Base-by-base conservation (phyloP, 2,329 filamentous ascomycete genomes). In the Fusarium setosum region DNA sequence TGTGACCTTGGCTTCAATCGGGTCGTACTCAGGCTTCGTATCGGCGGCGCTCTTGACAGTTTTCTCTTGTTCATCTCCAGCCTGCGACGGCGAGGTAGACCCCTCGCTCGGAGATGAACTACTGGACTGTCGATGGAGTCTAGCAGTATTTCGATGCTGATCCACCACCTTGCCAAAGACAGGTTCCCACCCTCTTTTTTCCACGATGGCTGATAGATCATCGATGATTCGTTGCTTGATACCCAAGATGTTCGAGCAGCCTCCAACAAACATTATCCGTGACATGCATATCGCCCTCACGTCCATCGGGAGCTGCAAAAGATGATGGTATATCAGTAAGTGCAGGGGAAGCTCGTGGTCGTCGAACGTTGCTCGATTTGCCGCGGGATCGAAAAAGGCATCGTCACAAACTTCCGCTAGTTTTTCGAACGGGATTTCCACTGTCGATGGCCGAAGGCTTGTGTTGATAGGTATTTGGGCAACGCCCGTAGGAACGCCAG, bases 331-430 rank as follows among this genome's bases (percentile, higher is more conserved):
- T 4, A 96, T 82, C 9, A 98, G 84, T 12, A 89, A 75, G 50
- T 92, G 92, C 1, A 98, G 73, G 0, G 95, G 90, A 17, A 92
- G 84, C 66, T 98, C 95, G 69, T 99, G 85, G 71, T 98, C 94
- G 73, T 99, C 96, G 63, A 94, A 89, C 35, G 89, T 88, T 17
- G 77, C 75, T 72, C 81, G 71, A 72, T 79, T 62, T 79, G 79
- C 73, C 70, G 83, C 72, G 71, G 84, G 68, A 73, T 83, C 90
- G 67, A 98, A 93, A 55, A 97, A 89, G 1, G 89, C 85, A 23
- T 83, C 84, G 72, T 97, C 93, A 60, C 90, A 92, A 0, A 93
- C 90, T 58, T 92, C 86, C 1, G 93, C 85, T 3, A 98, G 82
- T 42, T 83, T 84, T 4, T 87, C 84, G 71, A 95, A 93, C 0